Evolutionary conservation across 805 yeast genomes (phyloP), one percentile per base, ranked within the genome.

Genomic region (Candida silvatica): DNA sequence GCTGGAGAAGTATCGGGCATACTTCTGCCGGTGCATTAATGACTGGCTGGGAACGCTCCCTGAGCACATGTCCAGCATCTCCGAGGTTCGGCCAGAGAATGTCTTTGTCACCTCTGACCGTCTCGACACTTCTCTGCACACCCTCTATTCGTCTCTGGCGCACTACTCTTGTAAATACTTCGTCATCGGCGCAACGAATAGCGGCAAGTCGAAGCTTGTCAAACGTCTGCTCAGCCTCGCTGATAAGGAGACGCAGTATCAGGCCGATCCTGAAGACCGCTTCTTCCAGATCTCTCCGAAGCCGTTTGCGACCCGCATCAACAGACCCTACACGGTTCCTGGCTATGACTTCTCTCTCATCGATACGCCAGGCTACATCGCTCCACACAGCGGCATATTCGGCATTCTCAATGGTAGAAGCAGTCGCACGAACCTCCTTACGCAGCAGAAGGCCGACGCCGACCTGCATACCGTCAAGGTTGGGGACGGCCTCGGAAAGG

Each of bases 321-420:
- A 37, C 19, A 18, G 25, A 11, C 32, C 32, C 6, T 44, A 47
- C 35, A 20, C 30, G 11, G 29, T 42, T n/a, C 41, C 44, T 2
- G 29, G 32, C 27, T 36, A 39, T 14, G 44, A 46, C 14, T 31
- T 46, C 19, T 35, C 32, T 7, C 16, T 52, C 3, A 39, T 53
- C 6, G 61, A 56, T 33, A 51, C 58, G 2, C 61, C 59, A 1
- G 60, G 59, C 0, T 51, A 38, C 36, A 32, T 47, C 4, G 44
- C 51, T 3, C 39, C 37, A 17, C 20, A 40, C 4, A 40, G 40
- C 17, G 46, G 56, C n/a, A 41, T 49, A 3, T 50, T 44, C 29
- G 38, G 45, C 6, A 37, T 44, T 15, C 25, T 44, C 6, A 38
- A 39, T 25, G n/a, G n/a, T n/a, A n/a, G n/a, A n/a, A n/a, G n/a